Percentiles rank a stretch among this genome's conserved stretches.
Evolutionary conservation across 805 yeast species (phyloP).

Genomic region (Barnettozyma sp.): DNA sequence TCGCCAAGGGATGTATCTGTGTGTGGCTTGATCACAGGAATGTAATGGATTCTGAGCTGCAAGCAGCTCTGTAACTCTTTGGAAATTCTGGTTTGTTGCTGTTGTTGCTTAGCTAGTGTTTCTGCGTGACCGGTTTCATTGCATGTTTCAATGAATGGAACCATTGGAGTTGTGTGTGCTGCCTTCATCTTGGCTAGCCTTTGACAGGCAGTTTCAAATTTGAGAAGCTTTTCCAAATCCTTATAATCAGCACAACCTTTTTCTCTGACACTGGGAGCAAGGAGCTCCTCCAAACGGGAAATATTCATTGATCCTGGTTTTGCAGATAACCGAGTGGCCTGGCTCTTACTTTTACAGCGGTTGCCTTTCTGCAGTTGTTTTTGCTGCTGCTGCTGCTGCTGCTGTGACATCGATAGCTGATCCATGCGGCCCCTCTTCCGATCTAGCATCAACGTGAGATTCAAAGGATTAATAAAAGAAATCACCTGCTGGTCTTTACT

Average conservation of each 20-base stretch:
- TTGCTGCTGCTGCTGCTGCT: too few relatives aligned
- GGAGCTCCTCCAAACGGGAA: conserved; percentile 3
- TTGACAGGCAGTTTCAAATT: conserved; percentile 34
- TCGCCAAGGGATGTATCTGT: conserved; percentile 78
- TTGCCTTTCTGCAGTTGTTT: background rate
- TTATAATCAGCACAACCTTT: conserved; percentile 9
- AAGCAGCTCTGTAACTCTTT: conserved; percentile 19
- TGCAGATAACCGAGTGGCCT: background rate
- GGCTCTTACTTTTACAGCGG: background rate
- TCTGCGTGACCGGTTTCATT: conserved; percentile 26
- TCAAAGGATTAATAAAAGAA: conserved; percentile 17
- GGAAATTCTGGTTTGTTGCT: conserved; percentile 26
- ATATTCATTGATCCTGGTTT: conserved; percentile 3
- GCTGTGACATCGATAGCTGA: conserved; percentile 2
- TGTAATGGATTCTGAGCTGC: conserved; percentile 38
- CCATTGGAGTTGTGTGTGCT: conserved; percentile 30
- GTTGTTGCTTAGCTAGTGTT: conserved; percentile 21
- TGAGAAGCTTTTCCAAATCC: conserved; percentile 16
- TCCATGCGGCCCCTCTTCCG: background rate
- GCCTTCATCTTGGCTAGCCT: conserved; percentile 35
- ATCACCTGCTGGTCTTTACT: conserved; percentile 3
- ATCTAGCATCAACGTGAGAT: conserved; percentile 8
- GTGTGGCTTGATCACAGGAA: conserved; percentile 47
- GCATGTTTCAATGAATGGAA: conserved; percentile 47
- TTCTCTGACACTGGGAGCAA: conserved; percentile 4